phyloP scores from a whole-genome alignment of 306 rosid genomes.

The Corylus avellana region DNA sequence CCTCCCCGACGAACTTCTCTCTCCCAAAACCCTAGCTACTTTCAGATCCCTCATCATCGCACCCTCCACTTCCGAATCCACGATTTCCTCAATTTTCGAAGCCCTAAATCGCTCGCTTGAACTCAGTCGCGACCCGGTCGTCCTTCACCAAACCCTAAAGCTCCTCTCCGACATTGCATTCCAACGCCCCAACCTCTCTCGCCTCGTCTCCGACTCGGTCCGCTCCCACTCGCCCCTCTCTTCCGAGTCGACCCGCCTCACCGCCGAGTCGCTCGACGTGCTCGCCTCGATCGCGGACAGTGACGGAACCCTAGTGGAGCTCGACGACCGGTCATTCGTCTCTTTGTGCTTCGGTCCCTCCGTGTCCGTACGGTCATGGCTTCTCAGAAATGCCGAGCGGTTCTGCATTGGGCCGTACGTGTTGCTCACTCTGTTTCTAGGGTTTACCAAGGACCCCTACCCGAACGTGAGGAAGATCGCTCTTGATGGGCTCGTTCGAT shows the following conservation, averaged over 20 bases:
- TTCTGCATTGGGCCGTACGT: constrained; percentile 45
- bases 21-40: constrained; percentile 45
- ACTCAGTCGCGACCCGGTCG: constrained; percentile 24
- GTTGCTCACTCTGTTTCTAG: constrained; percentile 54
- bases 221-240: constrained; percentile 30
- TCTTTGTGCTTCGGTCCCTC: constrained; percentile 67
- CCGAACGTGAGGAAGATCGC: constrained; percentile 67
- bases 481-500: constrained; percentile 63
- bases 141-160: constrained; percentile 44
- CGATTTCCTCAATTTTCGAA: constrained; percentile 39
- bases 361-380: constrained; percentile 56
- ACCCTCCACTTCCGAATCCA: constrained; percentile 59
- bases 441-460: constrained; percentile 82
- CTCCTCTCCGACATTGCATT: constrained; percentile 58
- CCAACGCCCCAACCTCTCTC: constrained; percentile 38
- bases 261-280: constrained; percentile 46
- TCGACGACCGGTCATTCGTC: constrained; percentile 57
- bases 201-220: constrained; percentile 35
- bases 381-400: constrained; percentile 58
- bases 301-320: constrained; percentile 18
- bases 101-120: constrained; percentile 50
- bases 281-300: constrained; percentile 37
- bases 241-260: constrained; percentile 41
- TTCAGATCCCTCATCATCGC: constrained; percentile 51
- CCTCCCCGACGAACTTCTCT: constrained; percentile 26